Evolutionary conservation across 495 filamentous ascomycete species (phyloP).

Genomic region (Xylaria intraflava): DNA sequence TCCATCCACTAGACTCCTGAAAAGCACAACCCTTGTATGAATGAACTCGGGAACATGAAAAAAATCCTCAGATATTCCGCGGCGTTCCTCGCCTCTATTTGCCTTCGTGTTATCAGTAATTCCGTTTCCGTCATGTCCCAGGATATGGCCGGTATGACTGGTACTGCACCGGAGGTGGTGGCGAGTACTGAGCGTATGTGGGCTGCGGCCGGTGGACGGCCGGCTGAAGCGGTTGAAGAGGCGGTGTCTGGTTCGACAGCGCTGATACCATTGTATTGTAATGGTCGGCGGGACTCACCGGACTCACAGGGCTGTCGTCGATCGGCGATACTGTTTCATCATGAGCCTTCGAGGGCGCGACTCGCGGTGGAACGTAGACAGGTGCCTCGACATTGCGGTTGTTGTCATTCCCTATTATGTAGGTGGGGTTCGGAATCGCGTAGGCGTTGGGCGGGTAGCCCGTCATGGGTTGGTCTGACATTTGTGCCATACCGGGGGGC

Average conservation of each 20-base stretch:
- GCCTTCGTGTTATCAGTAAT: background rate
- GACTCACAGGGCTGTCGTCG: constrained; percentile 13
- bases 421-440: background rate
- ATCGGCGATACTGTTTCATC: constrained; percentile 25
- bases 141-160: constrained; percentile 24
- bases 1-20: constrained; percentile 1
- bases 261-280: constrained; percentile 23
- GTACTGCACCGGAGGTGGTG: constrained; percentile 22
- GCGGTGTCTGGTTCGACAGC: constrained; percentile 25
- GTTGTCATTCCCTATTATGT: background rate
- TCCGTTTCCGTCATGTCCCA: constrained; percentile 11
- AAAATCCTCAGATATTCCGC: too few species aligned
- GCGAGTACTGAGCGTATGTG: constrained; percentile 24
- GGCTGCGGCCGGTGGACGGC: constrained; percentile 13
- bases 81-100: constrained; percentile 2
- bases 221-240: constrained; percentile 14
- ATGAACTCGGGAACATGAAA: too few species aligned
- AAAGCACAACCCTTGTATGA: background rate
- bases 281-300: constrained; percentile 19
- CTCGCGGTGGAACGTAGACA: constrained; percentile 11
- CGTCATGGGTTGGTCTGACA: constrained; percentile 15
- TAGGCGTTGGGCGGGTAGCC: constrained; percentile 13
- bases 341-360: constrained; percentile 9
- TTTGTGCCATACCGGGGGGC: constrained; percentile 22
- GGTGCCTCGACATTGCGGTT: constrained; percentile 4